These are phyloP conservation scores for Talaromyces amestolkiae DNA, from an alignment of 2,329 filamentous ascomycete species.

Conservation along the genomic window DNA sequence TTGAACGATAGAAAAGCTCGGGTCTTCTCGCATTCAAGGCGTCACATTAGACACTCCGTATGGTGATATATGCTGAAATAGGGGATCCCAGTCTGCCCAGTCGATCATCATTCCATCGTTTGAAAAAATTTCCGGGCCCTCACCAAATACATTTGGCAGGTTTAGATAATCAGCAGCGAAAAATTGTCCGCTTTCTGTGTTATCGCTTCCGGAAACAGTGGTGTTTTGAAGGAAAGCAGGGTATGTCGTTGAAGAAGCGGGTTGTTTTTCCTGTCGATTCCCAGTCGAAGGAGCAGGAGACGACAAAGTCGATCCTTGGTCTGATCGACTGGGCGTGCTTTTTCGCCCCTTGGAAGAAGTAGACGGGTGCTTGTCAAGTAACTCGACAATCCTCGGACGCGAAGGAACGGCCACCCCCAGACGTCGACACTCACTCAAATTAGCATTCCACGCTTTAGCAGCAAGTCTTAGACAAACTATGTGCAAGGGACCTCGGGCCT, in stretches of 20 bases:
- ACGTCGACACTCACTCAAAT: constrained; percentile 2
- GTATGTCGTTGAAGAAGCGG: background rate
- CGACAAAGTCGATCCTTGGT: background rate
- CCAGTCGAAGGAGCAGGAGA: background rate
- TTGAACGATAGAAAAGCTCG: background rate
- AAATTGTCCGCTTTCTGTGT: background rate
- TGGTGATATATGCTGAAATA: constrained; percentile 9
- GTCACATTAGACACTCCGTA: constrained; percentile 16
- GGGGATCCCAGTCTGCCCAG: constrained; percentile 10
- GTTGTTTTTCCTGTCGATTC: background rate
- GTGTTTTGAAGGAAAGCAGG: background rate
- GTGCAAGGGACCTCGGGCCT: constrained; percentile 14
- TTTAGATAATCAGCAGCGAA: background rate
- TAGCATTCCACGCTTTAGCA: constrained; percentile 12
- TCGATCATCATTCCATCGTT: constrained; percentile 5
- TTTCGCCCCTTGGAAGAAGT: background rate
- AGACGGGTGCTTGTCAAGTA: background rate
- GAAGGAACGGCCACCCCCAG: background rate
- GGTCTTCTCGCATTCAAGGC: background rate
- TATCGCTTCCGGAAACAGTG: background rate
- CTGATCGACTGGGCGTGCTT: background rate
- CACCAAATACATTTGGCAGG: background rate
- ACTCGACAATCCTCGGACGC: constrained; percentile 5
- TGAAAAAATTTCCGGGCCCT: background rate
- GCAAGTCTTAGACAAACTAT: constrained; percentile 11